Evolutionary conservation across 306 rosid species (phyloP), one percentile per base, ranked within the genome.

Genomic region (Pyrus communis): DNA sequence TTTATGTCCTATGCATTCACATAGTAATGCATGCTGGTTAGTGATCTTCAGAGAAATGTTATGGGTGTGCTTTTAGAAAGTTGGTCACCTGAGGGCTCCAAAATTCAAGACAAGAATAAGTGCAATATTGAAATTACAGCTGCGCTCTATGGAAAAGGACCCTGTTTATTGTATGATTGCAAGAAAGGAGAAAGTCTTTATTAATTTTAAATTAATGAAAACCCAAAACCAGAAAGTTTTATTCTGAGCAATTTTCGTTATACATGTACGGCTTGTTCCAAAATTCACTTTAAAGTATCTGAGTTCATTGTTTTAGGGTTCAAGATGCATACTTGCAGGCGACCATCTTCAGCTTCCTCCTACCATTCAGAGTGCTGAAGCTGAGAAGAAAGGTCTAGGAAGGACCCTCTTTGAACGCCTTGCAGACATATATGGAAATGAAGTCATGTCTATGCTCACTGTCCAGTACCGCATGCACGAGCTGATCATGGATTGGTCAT

Each of bases 331-430:
- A 83, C 99, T 95, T 86, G 89, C 93, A 49, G 99, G 99, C 78
- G 99, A 95, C 80, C 99, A 95, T 85, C 97, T 95, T 83, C 99
- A 95, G 88, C 97, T 95, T 75, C 99, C 99, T 76, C 99, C 99
- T 28, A 95, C 97, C 83, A 95, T 95, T 78, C 97, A 95, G 88
- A 95, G 99, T 86, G 96, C 83, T 83, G 99, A 95, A 87, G 99
- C 99, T 61, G 97, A 95, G 93, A 95, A 87, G 90, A 95, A 89
- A 79, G 99, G 99, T 74, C 84, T 95, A 82, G 96, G 99, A 79
- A 88, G 91, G 87, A 95, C 97, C 67, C 93, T 92, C 30, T 95
- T 92, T 81, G 99, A 95, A 85, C 92, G 99, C 76, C 97, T 95
- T 82, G 96, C 89, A 5, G 93, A 88, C 57, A 84, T 86, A 85